A percentile compares a stretch with the other conserved stretches of the same genome.
Conservation (phyloP, 2,329 filamentous ascomycete species). For the Pseudogymnoascus sp. region DNA sequence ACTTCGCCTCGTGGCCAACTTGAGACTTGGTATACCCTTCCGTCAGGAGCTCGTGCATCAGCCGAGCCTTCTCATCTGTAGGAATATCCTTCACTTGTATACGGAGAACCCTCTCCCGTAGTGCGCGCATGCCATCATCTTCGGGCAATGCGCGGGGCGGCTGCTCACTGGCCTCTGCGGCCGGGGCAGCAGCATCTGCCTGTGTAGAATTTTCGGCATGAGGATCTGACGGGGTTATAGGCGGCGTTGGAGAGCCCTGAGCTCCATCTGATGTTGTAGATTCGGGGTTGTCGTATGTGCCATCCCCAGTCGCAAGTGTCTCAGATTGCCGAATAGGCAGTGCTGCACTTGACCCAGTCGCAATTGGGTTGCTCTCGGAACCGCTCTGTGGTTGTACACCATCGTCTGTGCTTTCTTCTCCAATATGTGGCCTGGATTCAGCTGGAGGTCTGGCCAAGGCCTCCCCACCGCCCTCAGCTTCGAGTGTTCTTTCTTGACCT, state of each 20-base stretch:
- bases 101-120: constrained; percentile 59
- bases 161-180: neutral
- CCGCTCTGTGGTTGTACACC: neutral
- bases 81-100: constrained; percentile 56
- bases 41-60: constrained; percentile 63
- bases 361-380: neutral
- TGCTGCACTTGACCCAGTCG: neutral
- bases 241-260: neutral
- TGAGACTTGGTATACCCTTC: constrained; percentile 53
- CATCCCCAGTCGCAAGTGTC: neutral
- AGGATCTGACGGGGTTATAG: neutral
- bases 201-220: neutral
- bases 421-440: neutral
- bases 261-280: neutral
- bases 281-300: neutral
- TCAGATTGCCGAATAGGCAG: neutral
- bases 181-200: neutral
- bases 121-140: constrained; percentile 66
- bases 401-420: neutral
- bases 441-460: neutral
- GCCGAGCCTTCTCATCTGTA: constrained; percentile 56
- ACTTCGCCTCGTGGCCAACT: constrained; percentile 23
- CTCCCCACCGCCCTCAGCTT: neutral
- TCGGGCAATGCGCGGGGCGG: constrained; percentile 42
- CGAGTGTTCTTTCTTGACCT: neutral